A percentile compares a stretch with the other conserved stretches of the same genome.
Evolutionary conservation across 208 protist species (phyloP).

Genomic region (Trypanosoma brucei): DNA sequence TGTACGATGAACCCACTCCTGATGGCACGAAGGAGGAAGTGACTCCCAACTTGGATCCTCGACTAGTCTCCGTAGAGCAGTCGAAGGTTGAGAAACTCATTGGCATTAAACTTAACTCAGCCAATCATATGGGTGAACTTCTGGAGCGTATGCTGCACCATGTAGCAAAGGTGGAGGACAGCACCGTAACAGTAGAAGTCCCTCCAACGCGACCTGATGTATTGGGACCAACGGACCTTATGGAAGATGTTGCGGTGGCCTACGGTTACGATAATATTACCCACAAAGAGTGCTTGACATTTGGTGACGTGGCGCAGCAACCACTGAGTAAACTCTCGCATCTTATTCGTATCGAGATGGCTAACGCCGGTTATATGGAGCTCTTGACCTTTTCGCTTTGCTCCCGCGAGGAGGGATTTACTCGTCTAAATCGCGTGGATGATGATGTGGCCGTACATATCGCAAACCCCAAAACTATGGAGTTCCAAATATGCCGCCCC

Average conservation of each 20-base stretch:
- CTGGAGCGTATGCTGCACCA: slow-evolving; percentile 92
- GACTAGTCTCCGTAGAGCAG: slow-evolving; percentile 42
- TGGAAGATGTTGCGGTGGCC: slow-evolving; percentile 98
- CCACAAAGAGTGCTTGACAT: slow-evolving; percentile 66
- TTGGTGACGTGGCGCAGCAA: slow-evolving; percentile 85
- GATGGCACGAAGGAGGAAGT: slow-evolving; percentile 62
- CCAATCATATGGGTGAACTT: slow-evolving; percentile 64
- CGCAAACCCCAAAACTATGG: slow-evolving; percentile 90
- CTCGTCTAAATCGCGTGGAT: slow-evolving; percentile 68
- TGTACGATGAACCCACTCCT: slow-evolving; percentile 63
- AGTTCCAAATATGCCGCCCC: slow-evolving; percentile 94
- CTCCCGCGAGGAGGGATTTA: slow-evolving; percentile 89
- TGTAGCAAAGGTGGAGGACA: slow-evolving; percentile 39
- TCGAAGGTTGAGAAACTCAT: slow-evolving; percentile 85
- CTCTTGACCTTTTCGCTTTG: slow-evolving; percentile 94
- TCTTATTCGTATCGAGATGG: slow-evolving; percentile 90
- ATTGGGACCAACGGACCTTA: slow-evolving; percentile 94
- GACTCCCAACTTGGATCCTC: slow-evolving; percentile 61
- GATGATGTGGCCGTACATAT: slow-evolving; percentile 85
- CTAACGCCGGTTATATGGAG: slow-evolving; percentile 94
- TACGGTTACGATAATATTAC: slow-evolving; percentile 97
- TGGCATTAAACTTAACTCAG: slow-evolving; percentile 79
- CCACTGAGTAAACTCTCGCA: slow-evolving; percentile 93
- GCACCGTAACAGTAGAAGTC: slow-evolving; percentile 76
- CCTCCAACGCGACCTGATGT: slow-evolving; percentile 94